Base-by-base conservation (phyloP, 2,329 filamentous ascomycete species). In the Coniochaeta sp. region DNA sequence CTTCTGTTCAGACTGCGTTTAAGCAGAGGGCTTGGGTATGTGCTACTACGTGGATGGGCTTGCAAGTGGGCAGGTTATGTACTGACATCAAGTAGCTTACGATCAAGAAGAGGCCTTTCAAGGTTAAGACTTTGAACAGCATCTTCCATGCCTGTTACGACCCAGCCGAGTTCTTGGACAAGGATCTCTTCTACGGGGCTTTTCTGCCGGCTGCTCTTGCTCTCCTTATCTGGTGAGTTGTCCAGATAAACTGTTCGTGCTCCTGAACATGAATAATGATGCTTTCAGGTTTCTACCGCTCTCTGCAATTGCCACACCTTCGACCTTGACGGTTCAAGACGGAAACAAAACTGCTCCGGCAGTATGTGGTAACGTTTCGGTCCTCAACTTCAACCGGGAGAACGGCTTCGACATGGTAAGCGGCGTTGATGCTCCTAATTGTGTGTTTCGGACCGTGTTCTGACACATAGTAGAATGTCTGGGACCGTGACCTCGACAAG, bases 1-100 rank as follows among this genome's bases (percentile, higher is more conserved):
- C 32, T 4, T 33, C 55, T 16, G 52, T 56, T 16, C 48, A 56
- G 24, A 54, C 52, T 13, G 52, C 55, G 9, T 56, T 54, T 31
- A 56, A 54, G 28, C 55, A 56, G 49, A 52, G 48, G 48, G 55
- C 51, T 13, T 54, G 55, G 55, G 55, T 56, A 38, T 38, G 33
- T 35, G 5, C 32, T 9, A 20, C 18, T 13, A 16, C 33, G 3
- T 38, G 18, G 9, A 16, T 14, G 7, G 8, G 18, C n/a, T 10
- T n/a, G 14, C 10, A 2, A 14, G 10, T 16, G 13, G 24, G 42
- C 13, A 28, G n/a, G 14, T 7, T 18, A 20, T 18, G 4, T 22
- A 20, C 33, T 16, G 14, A 46, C 31, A 22, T 40, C 10, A 9
- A 18, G 28, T n/a, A 56, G 55, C 38, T 56, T 28, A 42, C 33